phyloP scores from a whole-genome alignment of 805 yeast species.

The Cyberlindnera euphorbiae region DNA sequence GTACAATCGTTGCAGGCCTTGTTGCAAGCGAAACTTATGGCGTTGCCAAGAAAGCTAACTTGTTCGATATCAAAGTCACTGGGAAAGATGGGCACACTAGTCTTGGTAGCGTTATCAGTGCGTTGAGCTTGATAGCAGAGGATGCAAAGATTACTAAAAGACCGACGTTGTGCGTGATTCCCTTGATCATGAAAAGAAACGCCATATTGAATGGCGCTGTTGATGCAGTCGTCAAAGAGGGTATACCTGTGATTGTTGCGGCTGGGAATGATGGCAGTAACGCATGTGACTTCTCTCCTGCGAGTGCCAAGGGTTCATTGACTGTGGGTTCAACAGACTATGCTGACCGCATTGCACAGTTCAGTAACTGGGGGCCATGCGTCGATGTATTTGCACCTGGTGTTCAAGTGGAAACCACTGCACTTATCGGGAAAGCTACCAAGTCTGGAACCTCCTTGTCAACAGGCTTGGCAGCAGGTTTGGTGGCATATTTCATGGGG shows the following conservation, averaged over 20 bases:
- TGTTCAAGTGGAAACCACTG: constrained; percentile 38
- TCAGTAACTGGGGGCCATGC: constrained; percentile 46
- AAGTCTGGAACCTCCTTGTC: constrained; percentile 48
- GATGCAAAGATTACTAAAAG: constrained; percentile 28
- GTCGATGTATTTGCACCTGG: constrained; percentile 51
- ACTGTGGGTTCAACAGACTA: constrained; percentile 90
- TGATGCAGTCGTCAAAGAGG: constrained; percentile 36
- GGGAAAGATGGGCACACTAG: constrained; percentile 34
- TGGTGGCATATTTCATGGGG: constrained; percentile 40
- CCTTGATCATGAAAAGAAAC: constrained; percentile 33
- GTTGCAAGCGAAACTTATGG: constrained; percentile 49
- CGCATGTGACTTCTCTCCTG: constrained; percentile 45
- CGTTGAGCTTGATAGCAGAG: constrained; percentile 27
- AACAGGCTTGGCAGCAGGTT: constrained; percentile 42
- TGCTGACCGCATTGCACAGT: constrained; percentile 46
- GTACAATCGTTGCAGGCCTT: constrained; percentile 53
- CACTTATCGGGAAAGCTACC: constrained; percentile 27
- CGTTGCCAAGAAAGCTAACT: constrained; percentile 41
- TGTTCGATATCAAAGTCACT: constrained; percentile 41
- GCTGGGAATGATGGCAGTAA: constrained; percentile 44
- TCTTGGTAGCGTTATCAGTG: constrained; percentile 30
- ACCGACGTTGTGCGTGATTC: constrained; percentile 36
- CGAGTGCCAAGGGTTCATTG: constrained; percentile 50
- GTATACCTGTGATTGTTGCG: constrained; percentile 43
- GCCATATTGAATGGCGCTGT: constrained; percentile 41